These are phyloP conservation scores for Trichosporon sp. DNA, from an alignment of 1,284 basidiomycete genomes.

Conservation along the genomic window DNA sequence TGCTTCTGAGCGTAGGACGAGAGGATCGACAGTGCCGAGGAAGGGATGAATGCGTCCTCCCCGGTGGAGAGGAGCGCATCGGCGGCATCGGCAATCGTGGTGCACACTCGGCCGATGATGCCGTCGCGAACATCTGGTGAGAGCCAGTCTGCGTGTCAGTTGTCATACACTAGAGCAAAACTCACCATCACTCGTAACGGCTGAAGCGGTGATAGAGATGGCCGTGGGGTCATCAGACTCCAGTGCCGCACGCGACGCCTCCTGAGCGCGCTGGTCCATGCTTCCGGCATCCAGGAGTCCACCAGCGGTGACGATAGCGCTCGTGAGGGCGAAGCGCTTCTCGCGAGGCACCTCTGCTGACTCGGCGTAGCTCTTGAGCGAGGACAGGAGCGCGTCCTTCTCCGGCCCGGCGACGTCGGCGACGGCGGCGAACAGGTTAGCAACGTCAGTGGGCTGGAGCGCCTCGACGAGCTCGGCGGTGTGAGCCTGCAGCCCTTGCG, in stretches of 20 bases:
- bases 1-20: conserved; percentile 40
- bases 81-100: conserved; percentile 60
- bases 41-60: conserved; percentile 22
- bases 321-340: conserved; percentile 35
- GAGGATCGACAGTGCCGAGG: conserved; percentile 39
- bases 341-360: conserved; percentile 26
- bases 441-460: conserved; percentile 30
- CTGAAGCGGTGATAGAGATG: conserved; percentile 32
- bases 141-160: conserved; percentile 29
- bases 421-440: conserved; percentile 30
- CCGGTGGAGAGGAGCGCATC: conserved; percentile 48
- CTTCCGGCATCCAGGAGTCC: conserved; percentile 33
- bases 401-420: conserved; percentile 21
- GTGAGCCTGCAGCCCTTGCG: conserved; percentile 33
- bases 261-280: conserved; percentile 40
- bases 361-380: conserved; percentile 30
- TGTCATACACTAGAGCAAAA: not conserved
- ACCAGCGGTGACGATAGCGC: conserved; percentile 21
- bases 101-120: conserved; percentile 52
- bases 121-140: conserved; percentile 39
- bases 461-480: conserved; percentile 28
- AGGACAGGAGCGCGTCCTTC: conserved; percentile 23
- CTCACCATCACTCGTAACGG: conserved; percentile 25
- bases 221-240: conserved; percentile 25
- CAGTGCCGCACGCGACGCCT: conserved; percentile 44